phyloP scores from a whole-genome alignment of 1,139 yeast genomes.

The Magnusiomyces starmeri region DNA sequence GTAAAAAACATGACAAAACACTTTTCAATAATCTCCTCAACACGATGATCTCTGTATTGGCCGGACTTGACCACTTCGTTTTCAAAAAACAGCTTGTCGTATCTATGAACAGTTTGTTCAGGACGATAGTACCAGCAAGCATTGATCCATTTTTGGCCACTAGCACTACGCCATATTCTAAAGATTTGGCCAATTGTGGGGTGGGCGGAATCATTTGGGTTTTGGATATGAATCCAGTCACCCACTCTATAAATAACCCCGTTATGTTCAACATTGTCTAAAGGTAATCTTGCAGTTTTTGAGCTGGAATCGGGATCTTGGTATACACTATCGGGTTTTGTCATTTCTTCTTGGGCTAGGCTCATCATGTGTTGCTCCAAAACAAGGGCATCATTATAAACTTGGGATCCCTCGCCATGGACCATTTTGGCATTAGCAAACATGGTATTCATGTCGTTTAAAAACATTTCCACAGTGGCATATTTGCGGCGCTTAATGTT shows the following conservation, averaged over 20 bases:
- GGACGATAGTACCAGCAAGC: slow-evolving; percentile 98
- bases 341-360: slow-evolving; percentile 62
- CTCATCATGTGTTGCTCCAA: slow-evolving; percentile 57
- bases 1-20: slow-evolving; percentile 94
- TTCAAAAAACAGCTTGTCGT: slow-evolving; percentile 78
- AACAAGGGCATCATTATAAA: slow-evolving; percentile 51
- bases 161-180: slow-evolving; percentile 79
- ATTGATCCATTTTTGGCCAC: slow-evolving; percentile 80
- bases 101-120: slow-evolving; percentile 93
- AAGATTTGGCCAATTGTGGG: slow-evolving; percentile 94
- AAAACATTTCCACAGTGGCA: slow-evolving; percentile 63
- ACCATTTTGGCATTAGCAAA: slow-evolving; percentile 66
- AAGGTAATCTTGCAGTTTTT: slow-evolving; percentile 60
- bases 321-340: slow-evolving; percentile 74
- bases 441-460: slow-evolving; percentile 69
- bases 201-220: slow-evolving; percentile 78
- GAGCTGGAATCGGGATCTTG: slow-evolving; percentile 49
- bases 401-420: slow-evolving; percentile 50
- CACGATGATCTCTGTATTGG: slow-evolving; percentile 89
- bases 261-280: slow-evolving; percentile 64
- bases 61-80: slow-evolving; percentile 96
- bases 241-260: slow-evolving; percentile 79
- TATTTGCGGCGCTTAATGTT: slow-evolving; percentile 84
- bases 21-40: slow-evolving; percentile 82
- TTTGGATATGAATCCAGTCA: slow-evolving; percentile 86